phyloP scores from a whole-genome alignment of 805 yeast species.

The Candida ovalis region DNA sequence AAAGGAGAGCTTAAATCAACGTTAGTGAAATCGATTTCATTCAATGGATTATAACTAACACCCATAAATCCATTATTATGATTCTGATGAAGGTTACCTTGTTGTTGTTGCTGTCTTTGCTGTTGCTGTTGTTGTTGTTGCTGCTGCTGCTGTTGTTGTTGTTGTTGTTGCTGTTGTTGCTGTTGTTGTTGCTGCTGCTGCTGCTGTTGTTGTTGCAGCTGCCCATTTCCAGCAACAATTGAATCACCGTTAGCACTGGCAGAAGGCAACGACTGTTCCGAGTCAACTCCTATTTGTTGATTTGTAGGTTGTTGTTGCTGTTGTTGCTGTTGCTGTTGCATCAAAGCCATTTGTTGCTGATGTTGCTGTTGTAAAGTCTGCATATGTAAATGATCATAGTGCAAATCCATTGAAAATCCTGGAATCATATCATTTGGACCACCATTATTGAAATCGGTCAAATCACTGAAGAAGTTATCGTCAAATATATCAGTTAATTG shows the following conservation, averaged over 20 bases:
- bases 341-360: slow-evolving; percentile 2
- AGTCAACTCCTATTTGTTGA: neutral
- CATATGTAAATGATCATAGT: neutral
- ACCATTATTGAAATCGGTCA: slow-evolving; percentile 26
- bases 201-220: neutral
- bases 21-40: slow-evolving; percentile 37
- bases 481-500: slow-evolving; percentile 29
- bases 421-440: slow-evolving; percentile 12
- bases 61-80: slow-evolving; percentile 6
- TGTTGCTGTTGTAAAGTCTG: neutral
- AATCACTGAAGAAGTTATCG: slow-evolving; percentile 30
- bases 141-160: no score
- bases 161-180: neutral
- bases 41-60: slow-evolving; percentile 27
- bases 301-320: neutral
- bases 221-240: no score
- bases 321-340: neutral
- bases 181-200: neutral
- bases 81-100: neutral
- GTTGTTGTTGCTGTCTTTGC: neutral
- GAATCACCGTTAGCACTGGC: neutral
- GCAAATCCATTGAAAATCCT: slow-evolving; percentile 4
- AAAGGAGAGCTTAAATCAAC: slow-evolving; percentile 31
- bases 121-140: neutral
- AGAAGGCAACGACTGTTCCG: neutral